phyloP scores from a whole-genome alignment of 345 rosid genomes.

The Hibiscus mutabilis region DNA sequence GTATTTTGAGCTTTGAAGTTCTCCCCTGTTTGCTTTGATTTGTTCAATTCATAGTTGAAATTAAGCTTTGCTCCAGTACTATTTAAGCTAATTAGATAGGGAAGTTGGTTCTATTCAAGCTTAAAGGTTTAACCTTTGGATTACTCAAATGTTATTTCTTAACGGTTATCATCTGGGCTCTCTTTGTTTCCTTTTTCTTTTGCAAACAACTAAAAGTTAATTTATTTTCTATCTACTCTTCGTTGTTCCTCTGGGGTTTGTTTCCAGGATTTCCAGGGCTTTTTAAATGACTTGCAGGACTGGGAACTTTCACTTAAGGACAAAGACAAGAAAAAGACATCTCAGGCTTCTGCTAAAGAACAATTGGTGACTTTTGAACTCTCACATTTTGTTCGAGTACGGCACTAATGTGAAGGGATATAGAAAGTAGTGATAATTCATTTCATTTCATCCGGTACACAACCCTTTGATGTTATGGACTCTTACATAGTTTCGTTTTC shows the following conservation, averaged over 20 bases:
- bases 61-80: neutral
- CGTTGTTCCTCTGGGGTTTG: neutral
- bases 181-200: neutral
- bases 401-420: neutral
- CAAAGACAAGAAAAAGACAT: constrained; percentile 57
- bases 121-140: constrained; percentile 6
- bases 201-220: neutral
- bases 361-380: constrained; percentile 24
- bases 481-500: constrained; percentile 15
- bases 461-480: neutral
- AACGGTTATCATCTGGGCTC: neutral
- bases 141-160: neutral
- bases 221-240: neutral
- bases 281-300: constrained; percentile 92
- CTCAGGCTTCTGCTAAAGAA: constrained; percentile 31
- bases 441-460: neutral
- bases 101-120: neutral
- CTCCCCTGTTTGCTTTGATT: neutral
- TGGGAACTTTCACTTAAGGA: constrained; percentile 67
- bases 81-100: neutral
- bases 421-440: neutral
- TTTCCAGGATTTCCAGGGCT: constrained; percentile 79
- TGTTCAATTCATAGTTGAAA: neutral
- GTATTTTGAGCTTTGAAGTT: neutral
- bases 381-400: neutral